Evolutionary conservation across 1,139 yeast species (phyloP), one percentile per base, ranked within the genome.

Genomic region (Pichia sp.): DNA sequence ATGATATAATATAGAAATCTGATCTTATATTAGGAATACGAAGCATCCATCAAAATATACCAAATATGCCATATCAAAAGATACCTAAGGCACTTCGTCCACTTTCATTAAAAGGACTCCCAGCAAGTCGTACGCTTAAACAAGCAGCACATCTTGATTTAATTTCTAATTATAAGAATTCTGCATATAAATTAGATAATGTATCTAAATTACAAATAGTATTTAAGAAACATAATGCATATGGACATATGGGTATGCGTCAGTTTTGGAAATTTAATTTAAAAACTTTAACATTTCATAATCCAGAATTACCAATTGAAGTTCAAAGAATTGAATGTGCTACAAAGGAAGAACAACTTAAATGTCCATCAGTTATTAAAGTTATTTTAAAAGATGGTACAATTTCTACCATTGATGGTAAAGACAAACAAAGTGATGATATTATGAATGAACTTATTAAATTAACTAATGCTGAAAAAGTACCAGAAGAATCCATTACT

Each of bases 231-330:
- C 61, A 62, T 45, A 69, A 71, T 51, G 64, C 67, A 32, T 64
- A 68, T 51, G 77, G 78, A 9, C 79, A 74, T 56, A 69, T 70
- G 71, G 79, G 79, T 3, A 73, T 77, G 40, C 60, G 64, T 55
- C 69, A 69, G 52, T 86, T 89, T 65, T 85, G 95, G 94, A 78
- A 76, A 57, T 67, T 71, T 42, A 75, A 79, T 63, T 69, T 87
- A 48, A 95, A 95, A 23, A 79, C 87, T 12, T 70, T 89, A 49
- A 83, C 80, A 60, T 89, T 85, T 64, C 90, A 87, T 67, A 89
- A 89, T 63, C 92, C 92, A 29, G 68, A 70, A 36, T 60, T 85
- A 30, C 74, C 78, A 31, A 79, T 87, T 48, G 71, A 76, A 28
- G 83, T 87, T 38, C 67, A 73, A 27, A 70, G 86, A 53, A 70